Evolutionary conservation across 2,329 filamentous ascomycete genomes (phyloP), one percentile per base, ranked within the genome.

Genomic region (Hortaea sp.): DNA sequence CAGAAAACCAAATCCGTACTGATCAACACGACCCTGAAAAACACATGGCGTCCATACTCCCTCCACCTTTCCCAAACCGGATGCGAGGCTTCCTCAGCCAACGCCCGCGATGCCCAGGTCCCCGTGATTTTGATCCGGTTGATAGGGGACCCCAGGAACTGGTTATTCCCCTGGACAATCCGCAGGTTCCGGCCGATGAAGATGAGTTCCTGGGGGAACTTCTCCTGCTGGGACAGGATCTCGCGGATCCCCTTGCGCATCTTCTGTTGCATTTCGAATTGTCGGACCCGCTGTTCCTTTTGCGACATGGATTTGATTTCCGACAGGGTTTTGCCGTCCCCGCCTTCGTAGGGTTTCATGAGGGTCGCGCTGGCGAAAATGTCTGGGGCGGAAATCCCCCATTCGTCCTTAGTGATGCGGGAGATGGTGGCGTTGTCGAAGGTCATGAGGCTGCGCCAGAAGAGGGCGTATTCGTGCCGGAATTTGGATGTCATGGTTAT

Each of bases 41-140:
- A 57, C 13, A 94, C 44, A 68, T 97, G 90, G 20, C 79, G 74
- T 65, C 84, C 83, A 52, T 81, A 82, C 60, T 90, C 86, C 45
- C 70, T 67, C 56, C 84, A 70, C 42, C 85, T 72, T 65, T 87
- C 76, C 0, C 67, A 61, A 47, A 77, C 70, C 3, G 76, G 76
- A 46, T 88, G 69, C 60, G 85, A 77, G 11, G 71, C 75, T 53
- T 83, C 81, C 66, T 94, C 82, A 27, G 84, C 83, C n/a, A 97
- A 69, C 44, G 87, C 88, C 20, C 85, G 74, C 49, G 81, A 86
- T 1, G 90, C 90, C 90, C 90, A 97, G 48, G 81, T 75, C 20
- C 89, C 89, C 52, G 92, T 95, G 63, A 94, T 88, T 70, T 95
- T 95, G 65, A 97, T 80, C 1, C 92, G 75, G 65, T 95, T 89